Evolutionary conservation across 768 basidiomycete genomes (phyloP).

Genomic region (Amanita pallidorosea): DNA sequence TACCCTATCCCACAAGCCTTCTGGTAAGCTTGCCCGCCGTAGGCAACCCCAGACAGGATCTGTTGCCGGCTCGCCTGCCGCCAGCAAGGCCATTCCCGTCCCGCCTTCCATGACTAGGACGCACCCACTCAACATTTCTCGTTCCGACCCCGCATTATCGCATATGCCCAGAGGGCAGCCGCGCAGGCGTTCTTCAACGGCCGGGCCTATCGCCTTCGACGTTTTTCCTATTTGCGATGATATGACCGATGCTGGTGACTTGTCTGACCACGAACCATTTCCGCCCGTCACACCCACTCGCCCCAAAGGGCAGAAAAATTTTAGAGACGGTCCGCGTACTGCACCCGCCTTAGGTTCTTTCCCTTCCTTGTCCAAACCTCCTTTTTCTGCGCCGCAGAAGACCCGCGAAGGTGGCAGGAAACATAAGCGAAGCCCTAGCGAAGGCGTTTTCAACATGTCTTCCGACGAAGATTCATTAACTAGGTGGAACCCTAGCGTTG

Average conservation of each 20-base stretch:
- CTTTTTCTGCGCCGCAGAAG: conserved; percentile 19
- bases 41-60: conserved; percentile 25
- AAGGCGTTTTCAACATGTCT: conserved; percentile 66
- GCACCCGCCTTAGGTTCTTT: conserved; percentile 31
- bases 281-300: conserved; percentile 45
- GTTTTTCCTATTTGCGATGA: conserved; percentile 71
- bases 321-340: conserved; percentile 35
- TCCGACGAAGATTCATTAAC: conserved; percentile 54
- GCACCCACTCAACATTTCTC: conserved; percentile 23
- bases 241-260: conserved; percentile 36
- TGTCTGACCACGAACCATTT: conserved; percentile 21
- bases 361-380: conserved; percentile 21
- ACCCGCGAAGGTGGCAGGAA: conserved; percentile 17
- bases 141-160: conserved; percentile 40
- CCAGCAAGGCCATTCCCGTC: conserved; percentile 36
- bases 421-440: conserved; percentile 57
- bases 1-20: conserved; percentile 34
- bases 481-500: conserved; percentile 16
- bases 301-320: conserved; percentile 13
- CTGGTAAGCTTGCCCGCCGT: conserved; percentile 50
- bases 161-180: conserved; percentile 18
- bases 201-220: conserved; percentile 12
- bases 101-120: conserved; percentile 18
- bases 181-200: conserved; percentile 20
- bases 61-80: conserved; percentile 18